phyloP scores from a whole-genome alignment of 441 rosid species.

The Erodium texanum region DNA sequence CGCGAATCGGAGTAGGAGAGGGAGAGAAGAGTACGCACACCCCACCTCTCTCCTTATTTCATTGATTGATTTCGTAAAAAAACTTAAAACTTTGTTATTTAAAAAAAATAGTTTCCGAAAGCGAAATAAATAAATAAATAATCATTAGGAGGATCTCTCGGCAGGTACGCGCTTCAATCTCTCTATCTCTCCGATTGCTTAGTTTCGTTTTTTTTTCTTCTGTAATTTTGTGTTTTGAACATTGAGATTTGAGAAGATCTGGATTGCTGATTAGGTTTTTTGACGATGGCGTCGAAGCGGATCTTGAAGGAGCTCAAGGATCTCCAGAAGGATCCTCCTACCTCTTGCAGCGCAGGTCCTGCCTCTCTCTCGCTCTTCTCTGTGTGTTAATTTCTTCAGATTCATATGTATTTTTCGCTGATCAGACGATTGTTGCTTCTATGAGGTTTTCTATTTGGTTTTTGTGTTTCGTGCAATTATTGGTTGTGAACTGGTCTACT shows the following conservation, averaged over 20 bases:
- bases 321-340: slow-evolving; percentile 33
- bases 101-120: neutral
- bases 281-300: too few relatives aligned
- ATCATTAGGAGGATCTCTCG: neutral
- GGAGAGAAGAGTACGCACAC: neutral
- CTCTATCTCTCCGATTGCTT: neutral
- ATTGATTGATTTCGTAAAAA: neutral
- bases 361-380: neutral
- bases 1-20: neutral
- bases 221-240: neutral
- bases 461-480: neutral
- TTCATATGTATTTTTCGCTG: neutral
- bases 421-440: neutral
- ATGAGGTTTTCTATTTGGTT: neutral
- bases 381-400: neutral
- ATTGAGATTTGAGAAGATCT: neutral
- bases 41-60: neutral
- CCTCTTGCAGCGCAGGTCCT: slow-evolving; percentile 33
- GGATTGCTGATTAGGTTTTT: neutral
- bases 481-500: too few relatives aligned
- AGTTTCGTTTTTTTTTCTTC: neutral
- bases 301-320: too few relatives aligned
- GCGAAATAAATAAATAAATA: neutral
- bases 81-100: too few relatives aligned
- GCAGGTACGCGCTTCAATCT: neutral